These are phyloP conservation scores for Cerrena zonata DNA, from an alignment of 1,284 basidiomycete genomes.

Conservation along the genomic window DNA sequence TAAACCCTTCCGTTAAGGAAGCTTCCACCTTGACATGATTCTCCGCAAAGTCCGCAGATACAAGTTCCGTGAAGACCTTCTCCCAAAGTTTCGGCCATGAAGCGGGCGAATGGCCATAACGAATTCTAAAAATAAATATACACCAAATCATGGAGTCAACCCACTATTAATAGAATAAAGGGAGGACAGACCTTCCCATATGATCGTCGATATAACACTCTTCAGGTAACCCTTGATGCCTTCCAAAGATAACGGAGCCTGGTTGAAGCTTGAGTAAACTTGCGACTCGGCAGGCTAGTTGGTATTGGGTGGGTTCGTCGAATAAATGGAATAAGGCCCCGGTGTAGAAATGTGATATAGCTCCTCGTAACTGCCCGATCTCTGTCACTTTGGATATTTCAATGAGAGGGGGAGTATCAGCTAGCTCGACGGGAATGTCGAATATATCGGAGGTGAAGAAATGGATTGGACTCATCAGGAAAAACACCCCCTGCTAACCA, in stretches of 20 bases:
- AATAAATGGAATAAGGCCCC: slow-evolving; percentile 35
- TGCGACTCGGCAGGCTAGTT: slow-evolving; percentile 27
- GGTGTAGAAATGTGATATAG: slow-evolving; percentile 26
- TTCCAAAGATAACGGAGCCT: slow-evolving; percentile 27
- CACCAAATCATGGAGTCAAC: too few relatives aligned
- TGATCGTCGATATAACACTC: slow-evolving; percentile 27
- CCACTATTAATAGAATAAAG: too few relatives aligned
- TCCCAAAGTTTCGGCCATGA: slow-evolving; percentile 27
- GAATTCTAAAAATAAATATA: slow-evolving; percentile 21
- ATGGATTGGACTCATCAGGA: slow-evolving; percentile 22
- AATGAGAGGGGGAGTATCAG: not conserved
- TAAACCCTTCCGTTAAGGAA: slow-evolving; percentile 15
- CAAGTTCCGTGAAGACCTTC: slow-evolving; percentile 21
- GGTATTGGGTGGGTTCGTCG: slow-evolving; percentile 30
- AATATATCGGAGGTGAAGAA: slow-evolving; percentile 32
- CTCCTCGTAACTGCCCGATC: slow-evolving; percentile 17
- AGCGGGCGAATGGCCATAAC: slow-evolving; percentile 25
- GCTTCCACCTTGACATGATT: slow-evolving; percentile 19
- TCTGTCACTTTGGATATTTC: slow-evolving; percentile 11
- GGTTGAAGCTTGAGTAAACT: slow-evolving; percentile 20
- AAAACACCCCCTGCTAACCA: too few relatives aligned
- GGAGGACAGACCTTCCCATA: slow-evolving; percentile 19
- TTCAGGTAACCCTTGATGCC: slow-evolving; percentile 26
- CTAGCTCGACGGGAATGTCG: slow-evolving; percentile 12
- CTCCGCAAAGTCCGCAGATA: slow-evolving; percentile 20